These are phyloP conservation scores for Hansenula sp. DNA, from an alignment of 1,139 yeast species.

Conservation along the genomic window DNA sequence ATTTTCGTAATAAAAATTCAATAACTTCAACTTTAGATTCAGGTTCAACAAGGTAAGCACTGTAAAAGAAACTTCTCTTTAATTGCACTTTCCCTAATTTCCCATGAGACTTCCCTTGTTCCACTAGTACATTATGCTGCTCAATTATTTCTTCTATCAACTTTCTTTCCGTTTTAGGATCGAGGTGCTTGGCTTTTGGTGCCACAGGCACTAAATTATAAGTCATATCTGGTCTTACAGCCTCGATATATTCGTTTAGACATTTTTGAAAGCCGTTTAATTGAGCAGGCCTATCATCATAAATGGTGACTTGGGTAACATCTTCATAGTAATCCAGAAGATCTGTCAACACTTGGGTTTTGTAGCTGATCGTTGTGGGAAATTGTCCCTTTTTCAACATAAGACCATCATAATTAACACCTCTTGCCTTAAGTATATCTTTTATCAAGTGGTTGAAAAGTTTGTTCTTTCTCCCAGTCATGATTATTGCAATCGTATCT, in stretches of 20 bases:
- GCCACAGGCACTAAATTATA: constrained; percentile 27
- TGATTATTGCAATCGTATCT: constrained; percentile 31
- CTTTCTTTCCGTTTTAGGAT: constrained; percentile 27
- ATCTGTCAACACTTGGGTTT: constrained; percentile 30
- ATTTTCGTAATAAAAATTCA: constrained; percentile 8
- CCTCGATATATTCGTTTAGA: constrained; percentile 25
- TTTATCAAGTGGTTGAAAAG: constrained; percentile 25
- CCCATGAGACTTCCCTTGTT: constrained; percentile 8
- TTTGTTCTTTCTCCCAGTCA: constrained; percentile 36
- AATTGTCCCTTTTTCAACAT: constrained; percentile 29
- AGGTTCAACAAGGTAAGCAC: constrained; percentile 23
- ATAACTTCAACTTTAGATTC: constrained; percentile 19
- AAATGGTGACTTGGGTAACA: constrained; percentile 29
- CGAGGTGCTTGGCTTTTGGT: constrained; percentile 21
- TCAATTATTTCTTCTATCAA: constrained; percentile 25
- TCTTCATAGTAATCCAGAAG: constrained; percentile 27
- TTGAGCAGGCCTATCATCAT: constrained; percentile 38
- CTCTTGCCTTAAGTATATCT: constrained; percentile 24
- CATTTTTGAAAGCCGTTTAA: constrained; percentile 29
- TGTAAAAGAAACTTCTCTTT: constrained; percentile 21
- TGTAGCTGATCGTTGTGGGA: constrained; percentile 31
- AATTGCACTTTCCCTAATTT: constrained; percentile 16
- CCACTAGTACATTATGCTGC: constrained; percentile 26
- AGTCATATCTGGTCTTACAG: constrained; percentile 20
- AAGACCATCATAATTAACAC: constrained; percentile 33